Conservation (phyloP, 768 basidiomycete species). For the Nidularia pulvinata region DNA sequence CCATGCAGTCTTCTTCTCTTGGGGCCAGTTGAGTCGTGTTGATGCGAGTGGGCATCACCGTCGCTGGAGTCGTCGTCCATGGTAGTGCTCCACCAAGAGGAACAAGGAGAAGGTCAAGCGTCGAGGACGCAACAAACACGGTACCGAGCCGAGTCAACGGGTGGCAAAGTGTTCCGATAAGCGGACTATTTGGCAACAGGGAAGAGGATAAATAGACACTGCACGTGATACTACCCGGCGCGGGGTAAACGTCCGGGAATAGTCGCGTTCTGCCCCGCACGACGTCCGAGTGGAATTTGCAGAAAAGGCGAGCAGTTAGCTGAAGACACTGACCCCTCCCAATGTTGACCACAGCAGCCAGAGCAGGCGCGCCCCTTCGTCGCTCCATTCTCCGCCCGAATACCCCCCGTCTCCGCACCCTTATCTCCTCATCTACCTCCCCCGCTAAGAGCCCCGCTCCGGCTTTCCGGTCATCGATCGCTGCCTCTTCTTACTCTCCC, state of each 20-base stretch:
- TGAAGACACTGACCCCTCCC: too few species aligned
- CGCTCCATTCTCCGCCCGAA: constrained; percentile 12
- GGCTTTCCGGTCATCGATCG: constrained; percentile 30
- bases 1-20: constrained; percentile 40
- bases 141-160: neutral
- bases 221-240: neutral
- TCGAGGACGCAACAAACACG: neutral
- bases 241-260: neutral
- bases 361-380: constrained; percentile 15
- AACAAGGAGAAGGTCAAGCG: neutral
- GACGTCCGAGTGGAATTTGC: neutral
- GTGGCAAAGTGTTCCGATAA: neutral
- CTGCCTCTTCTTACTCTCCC: constrained; percentile 15
- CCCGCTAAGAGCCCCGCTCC: constrained; percentile 13
- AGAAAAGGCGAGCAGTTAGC: too few species aligned
- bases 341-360: constrained; percentile 20
- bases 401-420: constrained; percentile 15
- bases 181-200: neutral
- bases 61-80: neutral
- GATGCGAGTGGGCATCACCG: neutral
- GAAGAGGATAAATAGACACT: neutral
- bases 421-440: constrained; percentile 16
- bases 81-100: neutral
- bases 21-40: constrained; percentile 1
- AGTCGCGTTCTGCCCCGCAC: neutral